Evolutionary conservation across 2,329 filamentous ascomycete species (phyloP), one percentile per base, ranked within the genome.

Genomic region (Mycosphaerella sp.): DNA sequence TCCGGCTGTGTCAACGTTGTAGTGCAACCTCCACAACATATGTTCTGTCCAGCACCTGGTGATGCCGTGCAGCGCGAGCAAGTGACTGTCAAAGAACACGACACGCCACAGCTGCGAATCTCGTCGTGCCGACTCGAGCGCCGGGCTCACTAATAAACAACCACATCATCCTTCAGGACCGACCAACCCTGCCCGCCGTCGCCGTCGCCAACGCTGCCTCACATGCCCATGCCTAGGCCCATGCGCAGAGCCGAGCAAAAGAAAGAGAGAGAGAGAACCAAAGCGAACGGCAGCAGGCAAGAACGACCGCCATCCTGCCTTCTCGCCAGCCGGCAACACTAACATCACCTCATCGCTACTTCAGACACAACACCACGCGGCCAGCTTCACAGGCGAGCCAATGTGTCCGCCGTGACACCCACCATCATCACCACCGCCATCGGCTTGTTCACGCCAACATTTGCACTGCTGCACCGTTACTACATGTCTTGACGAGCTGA

Each of bases 401-500:
- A 47, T 47, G 44, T 44, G 32, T 48, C 50, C 37, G 37, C 43
- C 46, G 52, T 54, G 46, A 54, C 46, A 54, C 52, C 18, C 12
- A 14, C 32, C 39, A 36, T 42, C 47, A 36, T 16, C 44, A 30
- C 12, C n/a, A 21, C 27, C 43, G 41, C 41, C 13, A 36, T 35
- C 21, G 21, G 25, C 37, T 30, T 16, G 17, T 42, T 53, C 28
- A 47, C 47, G 52, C 52, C 25, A 49, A 37, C 37, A 45, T 44
- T 47, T 34, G 41, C 42, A 44, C 42, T 25, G 4, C 35, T n/a
- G 32, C 48, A 44, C 37, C 50, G 28, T 32, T 41, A 48, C 37
- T 41, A 48, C 37, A 48, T 50, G 52, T 50, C 41, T 54, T 36
- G 41, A 49, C 21, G 48, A 57, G 44, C 44, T 36, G 50, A 42